Evolutionary conservation across 805 yeast species (phyloP).

Genomic region (Saturnispora dispora): DNA sequence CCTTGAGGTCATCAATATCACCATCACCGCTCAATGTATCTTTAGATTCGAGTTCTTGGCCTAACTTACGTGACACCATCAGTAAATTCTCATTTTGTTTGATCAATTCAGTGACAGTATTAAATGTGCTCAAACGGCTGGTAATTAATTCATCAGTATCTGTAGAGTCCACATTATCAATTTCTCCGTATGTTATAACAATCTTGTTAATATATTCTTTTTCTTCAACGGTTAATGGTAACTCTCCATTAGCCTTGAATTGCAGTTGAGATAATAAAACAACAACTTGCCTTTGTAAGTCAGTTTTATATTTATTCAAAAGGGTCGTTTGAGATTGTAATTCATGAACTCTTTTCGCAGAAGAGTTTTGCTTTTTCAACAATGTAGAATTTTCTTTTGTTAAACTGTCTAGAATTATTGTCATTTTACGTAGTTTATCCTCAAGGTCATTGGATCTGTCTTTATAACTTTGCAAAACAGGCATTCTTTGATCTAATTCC

Average conservation of each 20-base stretch:
- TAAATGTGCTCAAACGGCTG: constrained; percentile 65
- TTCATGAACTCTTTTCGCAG: constrained; percentile 30
- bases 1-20: constrained; percentile 35
- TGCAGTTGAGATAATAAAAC: constrained; percentile 58
- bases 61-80: constrained; percentile 59
- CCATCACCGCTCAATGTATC: constrained; percentile 41
- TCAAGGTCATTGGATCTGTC: constrained; percentile 49
- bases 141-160: constrained; percentile 70
- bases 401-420: constrained; percentile 45
- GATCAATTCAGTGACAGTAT: constrained; percentile 57
- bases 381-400: constrained; percentile 33
- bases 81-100: constrained; percentile 66
- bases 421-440: constrained; percentile 44
- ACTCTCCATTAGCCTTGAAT: constrained; percentile 44
- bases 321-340: constrained; percentile 38
- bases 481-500: constrained; percentile 73
- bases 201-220: constrained; percentile 52
- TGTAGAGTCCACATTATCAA: constrained; percentile 27
- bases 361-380: constrained; percentile 15
- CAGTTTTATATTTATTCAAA: constrained; percentile 51
- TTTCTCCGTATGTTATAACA: constrained; percentile 24
- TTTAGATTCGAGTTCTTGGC: constrained; percentile 61
- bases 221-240: constrained; percentile 58
- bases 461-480: constrained; percentile 60
- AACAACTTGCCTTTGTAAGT: constrained; percentile 78